Evolutionary conservation across 768 basidiomycete genomes (phyloP), one percentile per base, ranked within the genome.

Genomic region (Favolaschia claudopus): DNA sequence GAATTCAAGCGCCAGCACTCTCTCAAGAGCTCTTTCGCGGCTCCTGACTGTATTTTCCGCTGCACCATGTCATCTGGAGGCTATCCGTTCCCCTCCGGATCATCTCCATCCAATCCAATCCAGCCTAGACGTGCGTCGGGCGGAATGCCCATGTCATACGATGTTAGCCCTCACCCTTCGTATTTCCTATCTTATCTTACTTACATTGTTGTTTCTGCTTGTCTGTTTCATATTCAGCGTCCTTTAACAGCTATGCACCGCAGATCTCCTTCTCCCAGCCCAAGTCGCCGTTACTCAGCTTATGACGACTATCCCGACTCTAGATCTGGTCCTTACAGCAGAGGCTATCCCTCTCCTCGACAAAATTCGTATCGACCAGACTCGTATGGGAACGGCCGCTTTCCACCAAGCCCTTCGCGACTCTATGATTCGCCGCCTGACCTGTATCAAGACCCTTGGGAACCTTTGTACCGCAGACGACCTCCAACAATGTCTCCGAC

Each of bases 301-400:
- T 85, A 85, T 63, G 83, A 88, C 65, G 80, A 79, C 46, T 87
- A 86, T 69, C 74, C 77, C 28, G 79, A 83, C 27, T 70, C 77
- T 55, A 75, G 75, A 24, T 65, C 75, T 34, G 59, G 69, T 12
- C 63, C 74, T 64, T 79, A 74, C 22, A 71, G 79, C 52, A 22
- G 38, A 19, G 79, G 78, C 32, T 70, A 75, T 65, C 60, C 75
- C 58, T 72, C 69, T 60, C 83, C 82, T 62, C 73, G 82, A 60
- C 79, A 79, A 17, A 76, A 74, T 68, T 64, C 58, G 33, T 76
- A 75, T 56, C 71, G 67, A 20, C 69, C 72, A 12, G 64, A 62
- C 37, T 54, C 71, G 24, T 64, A 66, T 43, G 51, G 29, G 25
- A 76, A 74, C 64, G 77, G 79, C 65, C 77, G 73, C 56, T 79